Conservation (phyloP, 2,329 filamentous ascomycete species). For the Sodiomyces alkalinus region DNA sequence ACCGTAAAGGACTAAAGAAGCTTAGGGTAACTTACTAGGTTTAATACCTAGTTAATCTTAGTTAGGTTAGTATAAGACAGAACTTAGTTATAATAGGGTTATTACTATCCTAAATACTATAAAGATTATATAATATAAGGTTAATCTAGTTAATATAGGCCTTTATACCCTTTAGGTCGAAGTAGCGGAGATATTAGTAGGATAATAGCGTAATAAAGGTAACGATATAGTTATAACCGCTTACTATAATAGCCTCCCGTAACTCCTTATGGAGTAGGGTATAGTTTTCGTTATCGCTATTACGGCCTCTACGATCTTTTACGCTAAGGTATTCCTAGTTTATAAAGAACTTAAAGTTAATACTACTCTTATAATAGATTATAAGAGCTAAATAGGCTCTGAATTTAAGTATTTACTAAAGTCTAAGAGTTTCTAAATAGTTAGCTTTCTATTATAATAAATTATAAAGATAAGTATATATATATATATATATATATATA, state of each 20-base stretch:
- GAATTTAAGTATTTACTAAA: too few relatives aligned
- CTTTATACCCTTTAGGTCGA: neutral
- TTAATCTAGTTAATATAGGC: neutral
- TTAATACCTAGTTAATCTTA: neutral
- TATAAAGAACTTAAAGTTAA: neutral
- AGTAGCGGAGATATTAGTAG: neutral
- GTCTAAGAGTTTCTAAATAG: too few relatives aligned
- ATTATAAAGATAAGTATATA: too few relatives aligned
- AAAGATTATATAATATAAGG: neutral
- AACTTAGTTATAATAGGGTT: neutral
- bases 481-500: too few relatives aligned
- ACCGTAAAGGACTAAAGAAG: too few relatives aligned
- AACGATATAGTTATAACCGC: neutral
- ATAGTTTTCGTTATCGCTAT: neutral
- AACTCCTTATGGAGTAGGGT: neutral
- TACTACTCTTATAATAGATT: too few relatives aligned
- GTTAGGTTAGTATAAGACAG: neutral
- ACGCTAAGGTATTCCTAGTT: neutral
- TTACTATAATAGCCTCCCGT: neutral
- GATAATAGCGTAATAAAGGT: neutral
- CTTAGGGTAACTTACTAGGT: too few relatives aligned
- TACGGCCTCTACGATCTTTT: neutral
- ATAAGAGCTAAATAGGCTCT: too few relatives aligned
- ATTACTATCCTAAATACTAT: neutral
- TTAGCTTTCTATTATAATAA: too few relatives aligned